phyloP scores from a whole-genome alignment of 108 stramenopile species.

The Skeletonema grethae region DNA sequence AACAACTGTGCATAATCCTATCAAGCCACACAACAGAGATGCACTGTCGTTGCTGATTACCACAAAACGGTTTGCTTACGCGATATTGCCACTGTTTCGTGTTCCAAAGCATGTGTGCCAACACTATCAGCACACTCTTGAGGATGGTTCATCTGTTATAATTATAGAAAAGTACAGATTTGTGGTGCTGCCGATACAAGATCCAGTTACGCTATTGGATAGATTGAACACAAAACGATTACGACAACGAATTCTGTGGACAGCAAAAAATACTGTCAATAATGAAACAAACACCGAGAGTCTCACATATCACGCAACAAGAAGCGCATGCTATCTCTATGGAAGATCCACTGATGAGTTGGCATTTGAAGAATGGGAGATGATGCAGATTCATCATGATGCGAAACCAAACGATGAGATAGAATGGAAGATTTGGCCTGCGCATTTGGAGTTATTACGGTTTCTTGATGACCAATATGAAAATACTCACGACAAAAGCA shows the following conservation, averaged over 20 bases:
- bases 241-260: slow-evolving; percentile 27
- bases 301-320: slow-evolving; percentile 4
- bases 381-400: slow-evolving; percentile 30
- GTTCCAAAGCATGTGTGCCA: slow-evolving; percentile 34
- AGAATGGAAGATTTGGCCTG: slow-evolving; percentile 25
- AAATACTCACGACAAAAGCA: not conserved
- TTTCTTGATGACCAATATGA: slow-evolving; percentile 19
- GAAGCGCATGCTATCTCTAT: slow-evolving; percentile 22
- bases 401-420: not conserved
- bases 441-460: slow-evolving; percentile 48
- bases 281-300: slow-evolving; percentile 5
- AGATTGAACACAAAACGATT: slow-evolving; percentile 75
- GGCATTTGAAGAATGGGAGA: slow-evolving; percentile 44
- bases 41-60: slow-evolving; percentile 67
- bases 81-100: slow-evolving; percentile 62
- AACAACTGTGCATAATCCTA: not conserved
- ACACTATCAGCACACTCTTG: slow-evolving; percentile 26
- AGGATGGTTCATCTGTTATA: slow-evolving; percentile 9
- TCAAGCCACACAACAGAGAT: slow-evolving; percentile 46
- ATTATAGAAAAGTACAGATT: slow-evolving; percentile 53
- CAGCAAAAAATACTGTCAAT: not conserved
- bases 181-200: slow-evolving; percentile 65
- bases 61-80: slow-evolving; percentile 48
- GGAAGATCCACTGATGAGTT: slow-evolving; percentile 47
- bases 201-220: slow-evolving; percentile 65